Conservation (phyloP, 2,329 filamentous ascomycete species). For the Venturiaceae sp. region DNA sequence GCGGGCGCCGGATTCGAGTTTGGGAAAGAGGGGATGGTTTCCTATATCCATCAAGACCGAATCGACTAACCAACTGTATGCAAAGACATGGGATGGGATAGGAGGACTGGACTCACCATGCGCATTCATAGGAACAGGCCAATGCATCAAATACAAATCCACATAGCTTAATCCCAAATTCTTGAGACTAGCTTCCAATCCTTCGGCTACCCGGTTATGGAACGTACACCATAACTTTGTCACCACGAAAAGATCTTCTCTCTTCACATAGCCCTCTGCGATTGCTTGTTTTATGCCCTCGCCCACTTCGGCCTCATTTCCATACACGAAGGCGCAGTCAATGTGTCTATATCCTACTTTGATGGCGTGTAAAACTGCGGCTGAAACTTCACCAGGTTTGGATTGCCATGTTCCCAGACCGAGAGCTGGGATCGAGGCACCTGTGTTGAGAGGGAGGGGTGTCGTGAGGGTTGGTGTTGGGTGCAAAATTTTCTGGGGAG, state of each 20-base stretch:
- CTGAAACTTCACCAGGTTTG: slow-evolving; percentile 34
- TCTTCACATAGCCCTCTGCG: slow-evolving; percentile 16
- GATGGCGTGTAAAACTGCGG: slow-evolving; percentile 36
- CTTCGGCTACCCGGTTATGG: slow-evolving; percentile 7
- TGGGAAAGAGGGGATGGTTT: slow-evolving; percentile 61
- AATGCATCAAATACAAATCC: slow-evolving; percentile 10
- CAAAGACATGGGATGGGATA: not conserved
- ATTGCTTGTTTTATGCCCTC: slow-evolving; percentile 28
- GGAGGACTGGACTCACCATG: not conserved
- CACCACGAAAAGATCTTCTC: slow-evolving; percentile 28
- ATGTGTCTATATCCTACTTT: slow-evolving; percentile 44
- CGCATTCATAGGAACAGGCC: slow-evolving; percentile 8
- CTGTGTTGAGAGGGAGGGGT: slow-evolving; percentile 28
- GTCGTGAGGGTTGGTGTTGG: slow-evolving; percentile 29
- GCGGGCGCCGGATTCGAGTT: slow-evolving; percentile 51
- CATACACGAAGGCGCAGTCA: slow-evolving; percentile 49
- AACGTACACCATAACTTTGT: slow-evolving; percentile 29
- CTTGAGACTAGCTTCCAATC: slow-evolving; percentile 12
- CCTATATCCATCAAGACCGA: slow-evolving; percentile 25
- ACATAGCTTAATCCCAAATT: slow-evolving; percentile 7
- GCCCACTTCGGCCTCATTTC: slow-evolving; percentile 34
- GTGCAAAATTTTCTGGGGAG: slow-evolving; percentile 24
- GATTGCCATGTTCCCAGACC: slow-evolving; percentile 30
- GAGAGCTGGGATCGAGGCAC: slow-evolving; percentile 25
- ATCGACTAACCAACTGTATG: not conserved